Percentiles rank a stretch among this genome's conserved stretches.
Evolutionary conservation across 2,329 filamentous ascomycete species (phyloP).

Genomic region (Ceratocystis colombiana): DNA sequence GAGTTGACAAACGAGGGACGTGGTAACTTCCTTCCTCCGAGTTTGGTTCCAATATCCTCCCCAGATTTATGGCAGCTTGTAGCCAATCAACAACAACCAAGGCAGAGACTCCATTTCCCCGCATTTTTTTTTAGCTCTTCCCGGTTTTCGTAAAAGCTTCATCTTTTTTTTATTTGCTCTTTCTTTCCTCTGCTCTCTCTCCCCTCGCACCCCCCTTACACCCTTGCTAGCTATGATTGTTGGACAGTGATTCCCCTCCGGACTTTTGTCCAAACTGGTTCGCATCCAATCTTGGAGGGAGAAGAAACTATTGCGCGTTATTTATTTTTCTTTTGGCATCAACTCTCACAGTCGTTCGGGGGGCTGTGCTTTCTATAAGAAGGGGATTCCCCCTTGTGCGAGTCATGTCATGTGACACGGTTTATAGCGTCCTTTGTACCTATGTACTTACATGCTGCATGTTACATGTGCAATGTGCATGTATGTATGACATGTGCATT

Average conservation of each 20-base stretch:
- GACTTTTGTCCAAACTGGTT: conserved; percentile 10
- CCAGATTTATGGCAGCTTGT: conserved; percentile 2
- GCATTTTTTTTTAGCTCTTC: conserved; percentile 2
- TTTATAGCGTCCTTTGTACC: neutral
- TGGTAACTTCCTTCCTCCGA: conserved; percentile 8
- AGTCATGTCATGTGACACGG: conserved; percentile 8
- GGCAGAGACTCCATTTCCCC: neutral
- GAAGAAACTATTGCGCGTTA: neutral
- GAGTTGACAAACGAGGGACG: neutral
- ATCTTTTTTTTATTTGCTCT: neutral
- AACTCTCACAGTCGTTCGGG: neutral
- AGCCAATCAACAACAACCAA: neutral
- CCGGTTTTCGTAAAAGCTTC: neutral
- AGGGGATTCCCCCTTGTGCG: neutral
- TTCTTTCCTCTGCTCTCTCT: neutral
- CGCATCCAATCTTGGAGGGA: neutral
- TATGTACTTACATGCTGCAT: conserved; percentile 2
- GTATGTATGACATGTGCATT: conserved; percentile 15
- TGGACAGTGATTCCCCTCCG: neutral
- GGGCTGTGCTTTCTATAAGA: neutral
- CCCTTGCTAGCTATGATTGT: neutral
- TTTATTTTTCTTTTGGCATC: neutral
- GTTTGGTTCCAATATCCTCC: conserved; percentile 5
- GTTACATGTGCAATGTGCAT: neutral
- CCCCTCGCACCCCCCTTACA: neutral